Base-by-base conservation (phyloP, 2,329 filamentous ascomycete species). In the Claviceps sp. region DNA sequence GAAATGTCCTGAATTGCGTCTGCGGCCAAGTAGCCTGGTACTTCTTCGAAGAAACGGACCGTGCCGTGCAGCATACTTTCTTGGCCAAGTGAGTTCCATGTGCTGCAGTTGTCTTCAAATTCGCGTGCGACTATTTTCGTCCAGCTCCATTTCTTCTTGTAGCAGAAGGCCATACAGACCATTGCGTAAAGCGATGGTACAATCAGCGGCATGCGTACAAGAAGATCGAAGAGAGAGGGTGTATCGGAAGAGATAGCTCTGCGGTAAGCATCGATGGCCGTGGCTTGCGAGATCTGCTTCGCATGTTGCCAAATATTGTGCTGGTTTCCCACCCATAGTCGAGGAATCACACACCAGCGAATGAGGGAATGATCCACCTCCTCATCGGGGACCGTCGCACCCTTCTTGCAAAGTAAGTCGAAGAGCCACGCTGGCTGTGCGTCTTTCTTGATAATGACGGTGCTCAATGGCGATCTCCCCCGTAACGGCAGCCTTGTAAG, bases 341-440 rank as follows among this genome's bases (percentile, higher is more conserved):
- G 43, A 8, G 37, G 43, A 5, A 19, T 26, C 13, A 7, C 14
- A 19, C 37, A 41, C 44, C 50, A 51, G 11, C 19, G 1, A 11
- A 51, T 16, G 13, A 51, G 47, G 24, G 47, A 46, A 1, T 3
- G 2, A 44, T 47, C 34, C 7, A 16, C 37, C 10, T 51, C 50
- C 10, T 11, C 5, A 10, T 14, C 2, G 14, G 10, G 37, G 22
- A 51, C 22, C 5, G 37, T 42, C 2, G 50, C 50, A 7, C 50
- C 50, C 6, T 51, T 39, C 22, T 34, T 17, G 6, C 42, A 47
- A 13, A 51, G 6, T 5, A 41, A 39, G 4, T 26, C 10, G 44
- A 47, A 51, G 13, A 51, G 44, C 50, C 50, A 51, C 4, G 34
- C 22, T 22, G 50, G 50, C 7, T 47, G 11, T 22, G 50, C 42